Conservation (phyloP, 2,329 filamentous ascomycete genomes). For the Mariannaea sp. region DNA sequence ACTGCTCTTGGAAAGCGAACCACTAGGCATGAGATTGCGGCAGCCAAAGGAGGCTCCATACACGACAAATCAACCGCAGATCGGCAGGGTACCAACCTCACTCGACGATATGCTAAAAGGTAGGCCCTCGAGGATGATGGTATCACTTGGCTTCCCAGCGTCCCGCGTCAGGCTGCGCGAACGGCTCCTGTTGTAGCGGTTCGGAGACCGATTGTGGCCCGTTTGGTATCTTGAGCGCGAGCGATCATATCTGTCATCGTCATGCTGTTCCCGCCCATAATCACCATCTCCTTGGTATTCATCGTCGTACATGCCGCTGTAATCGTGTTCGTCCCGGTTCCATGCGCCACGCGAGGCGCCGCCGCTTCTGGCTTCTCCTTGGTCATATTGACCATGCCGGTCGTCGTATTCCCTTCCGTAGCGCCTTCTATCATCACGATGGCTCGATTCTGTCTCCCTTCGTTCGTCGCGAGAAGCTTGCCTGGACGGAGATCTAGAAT, state of each 20-base stretch:
- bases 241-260: conserved; percentile 27
- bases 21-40: conserved; percentile 18
- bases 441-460: conserved; percentile 36
- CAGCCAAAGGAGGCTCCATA: conserved; percentile 11
- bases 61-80: conserved; percentile 19
- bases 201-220: conserved; percentile 36
- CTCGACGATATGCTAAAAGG: conserved; percentile 54
- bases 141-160: conserved; percentile 52
- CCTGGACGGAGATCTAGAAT: conserved; percentile 50
- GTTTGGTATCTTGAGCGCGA: conserved; percentile 28
- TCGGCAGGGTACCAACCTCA: conserved; percentile 51
- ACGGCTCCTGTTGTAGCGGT: conserved; percentile 39
- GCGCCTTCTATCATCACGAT: conserved; percentile 35
- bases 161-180: conserved; percentile 45
- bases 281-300: conserved; percentile 39
- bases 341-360: conserved; percentile 34
- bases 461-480: conserved; percentile 45
- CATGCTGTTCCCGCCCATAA: conserved; percentile 31
- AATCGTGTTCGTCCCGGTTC: conserved; percentile 41
- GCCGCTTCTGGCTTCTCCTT: conserved; percentile 33
- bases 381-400: no score
- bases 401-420: conserved; percentile 37
- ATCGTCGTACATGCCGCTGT: conserved; percentile 48
- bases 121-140: conserved; percentile 60
- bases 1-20: neutral